These are phyloP conservation scores for Penicillium sp. DNA, from an alignment of 2,329 filamentous ascomycete species.

Conservation along the genomic window DNA sequence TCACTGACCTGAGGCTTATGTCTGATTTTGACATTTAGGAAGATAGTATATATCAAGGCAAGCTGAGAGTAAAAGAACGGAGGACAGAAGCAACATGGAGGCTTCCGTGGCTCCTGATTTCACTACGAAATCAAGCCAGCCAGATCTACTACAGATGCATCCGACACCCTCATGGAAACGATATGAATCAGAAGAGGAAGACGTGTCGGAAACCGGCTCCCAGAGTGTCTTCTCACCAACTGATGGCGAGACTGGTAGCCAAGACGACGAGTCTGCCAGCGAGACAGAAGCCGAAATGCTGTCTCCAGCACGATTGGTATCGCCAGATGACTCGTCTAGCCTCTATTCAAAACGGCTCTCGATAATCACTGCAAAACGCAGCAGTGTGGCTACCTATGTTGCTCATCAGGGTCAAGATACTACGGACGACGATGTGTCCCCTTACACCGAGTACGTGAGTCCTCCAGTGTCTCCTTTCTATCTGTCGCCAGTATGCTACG, in stretches of 20 bases:
- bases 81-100: slow-evolving; percentile 6
- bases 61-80: not conserved
- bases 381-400: slow-evolving; percentile 5
- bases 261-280: not conserved
- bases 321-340: slow-evolving; percentile 5
- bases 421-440: not conserved
- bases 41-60: not conserved
- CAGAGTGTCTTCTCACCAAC: slow-evolving; percentile 30
- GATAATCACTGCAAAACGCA: slow-evolving; percentile 12
- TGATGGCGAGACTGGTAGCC: slow-evolving; percentile 21
- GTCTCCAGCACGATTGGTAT: slow-evolving; percentile 15
- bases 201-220: slow-evolving; percentile 34
- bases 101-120: slow-evolving; percentile 5
- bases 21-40: not conserved
- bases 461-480: slow-evolving; percentile 5
- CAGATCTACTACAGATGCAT: slow-evolving; percentile 25
- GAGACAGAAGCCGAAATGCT: slow-evolving; percentile 3
- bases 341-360: slow-evolving; percentile 10
- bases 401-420: not conserved
- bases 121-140: slow-evolving; percentile 24
- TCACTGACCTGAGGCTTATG: not conserved
- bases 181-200: slow-evolving; percentile 39
- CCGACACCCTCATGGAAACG: slow-evolving; percentile 28
- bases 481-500: slow-evolving; percentile 5
- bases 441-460: slow-evolving; percentile 7